Conservation (phyloP, 2,329 filamentous ascomycete species). For the Trichoderma sp. region DNA sequence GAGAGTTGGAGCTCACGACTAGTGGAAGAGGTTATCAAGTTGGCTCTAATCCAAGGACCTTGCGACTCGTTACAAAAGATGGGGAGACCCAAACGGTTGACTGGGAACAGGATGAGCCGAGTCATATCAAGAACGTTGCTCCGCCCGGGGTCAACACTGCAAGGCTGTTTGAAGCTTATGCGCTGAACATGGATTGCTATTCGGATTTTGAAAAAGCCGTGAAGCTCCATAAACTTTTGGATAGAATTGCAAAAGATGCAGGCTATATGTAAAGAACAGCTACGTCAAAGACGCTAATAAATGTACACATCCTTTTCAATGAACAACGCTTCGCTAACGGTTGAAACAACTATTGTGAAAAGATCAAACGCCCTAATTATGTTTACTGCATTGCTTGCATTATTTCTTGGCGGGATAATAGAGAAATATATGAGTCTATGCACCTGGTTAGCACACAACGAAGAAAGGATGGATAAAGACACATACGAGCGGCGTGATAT, state of each 20-base stretch:
- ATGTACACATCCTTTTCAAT: not conserved
- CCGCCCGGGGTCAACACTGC: constrained; percentile 10
- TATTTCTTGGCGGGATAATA: constrained; percentile 21
- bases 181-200: constrained; percentile 10
- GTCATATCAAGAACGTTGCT: constrained; percentile 83
- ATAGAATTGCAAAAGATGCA: constrained; percentile 23
- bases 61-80: constrained; percentile 32
- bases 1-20: constrained; percentile 40
- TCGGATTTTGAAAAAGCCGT: constrained; percentile 22
- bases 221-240: constrained; percentile 25
- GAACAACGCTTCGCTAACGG: no score
- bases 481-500: constrained; percentile 22
- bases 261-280: not conserved
- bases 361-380: not conserved
- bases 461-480: not conserved
- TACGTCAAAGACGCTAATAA: not conserved
- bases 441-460: not conserved
- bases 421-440: constrained; percentile 22
- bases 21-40: constrained; percentile 41
- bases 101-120: constrained; percentile 62
- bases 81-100: constrained; percentile 34
- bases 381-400: constrained; percentile 19
- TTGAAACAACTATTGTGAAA: not conserved
- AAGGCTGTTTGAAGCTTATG: constrained; percentile 27
- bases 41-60: not conserved